Evolutionary conservation across 257 asterid species (phyloP), one percentile per base, ranked within the genome.

Genomic region (Lantana camara): DNA sequence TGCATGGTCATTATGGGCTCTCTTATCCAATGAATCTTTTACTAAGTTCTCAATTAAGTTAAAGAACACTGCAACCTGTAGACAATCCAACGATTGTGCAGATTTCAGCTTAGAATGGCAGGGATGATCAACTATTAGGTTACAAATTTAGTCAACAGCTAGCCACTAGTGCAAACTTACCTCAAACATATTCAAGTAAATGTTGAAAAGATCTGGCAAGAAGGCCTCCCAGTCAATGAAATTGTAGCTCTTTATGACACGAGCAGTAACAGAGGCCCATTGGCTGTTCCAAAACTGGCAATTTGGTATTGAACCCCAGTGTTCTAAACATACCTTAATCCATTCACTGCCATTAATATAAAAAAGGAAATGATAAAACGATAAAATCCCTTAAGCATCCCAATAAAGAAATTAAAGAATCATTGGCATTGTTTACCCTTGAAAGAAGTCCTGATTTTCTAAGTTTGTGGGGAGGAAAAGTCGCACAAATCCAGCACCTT

Each of bases 241-340:
- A 70, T 67, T 77, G 72, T 77, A 83, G 83, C 79, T 85, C 84
- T 88, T 94, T 78, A 94, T 82, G 47, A 94, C 89, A 72, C 99
- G 97, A 53, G 99, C 95, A 64, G 89, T 85, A 63, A 94, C 67
- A 52, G 99, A 86, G 23, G 95, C 90, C 99, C 99, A 94, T 77
- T 94, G 99, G 74, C 95, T 79, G 83, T 88, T 90, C 99, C 97
- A 94, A 58, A 90, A 94, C 74, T 82, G 97, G 76, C 95, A 85
- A 74, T 86, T 90, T 64, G 99, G 95, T 73, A 88, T 77, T 56
- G 96, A 90, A 57, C 77, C 76, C 99, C 97, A 94, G 71, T 82
- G 91, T 38, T 70, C 81, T 60, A 94, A 79, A 76, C 92, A 84
- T 42, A 48, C 22, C 60, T 24, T 71, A 42, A 88, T 66, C 97